A percentile compares a stretch with the other conserved stretches of the same genome.
Evolutionary conservation across 106 monocot species (phyloP).

Genomic region (Apostasia shenzhenica): DNA sequence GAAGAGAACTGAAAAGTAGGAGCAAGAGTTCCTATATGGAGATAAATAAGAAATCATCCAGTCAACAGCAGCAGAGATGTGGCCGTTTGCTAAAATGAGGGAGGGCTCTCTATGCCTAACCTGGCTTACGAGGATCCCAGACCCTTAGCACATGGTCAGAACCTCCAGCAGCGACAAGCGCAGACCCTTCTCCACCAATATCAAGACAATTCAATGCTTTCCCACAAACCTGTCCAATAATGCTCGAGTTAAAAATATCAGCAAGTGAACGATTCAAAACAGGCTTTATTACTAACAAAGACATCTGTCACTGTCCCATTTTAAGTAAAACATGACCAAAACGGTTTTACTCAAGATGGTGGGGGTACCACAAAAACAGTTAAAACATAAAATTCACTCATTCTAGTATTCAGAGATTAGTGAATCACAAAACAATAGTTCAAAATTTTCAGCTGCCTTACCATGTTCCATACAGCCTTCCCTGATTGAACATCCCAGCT

Average conservation of each 20-base stretch:
- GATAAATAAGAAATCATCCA: not conserved
- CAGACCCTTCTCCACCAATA: constrained; percentile 82
- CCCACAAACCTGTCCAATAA: constrained; percentile 43
- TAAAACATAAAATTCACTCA: not conserved
- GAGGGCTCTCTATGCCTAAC: constrained; percentile 15
- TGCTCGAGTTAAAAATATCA: too few species aligned
- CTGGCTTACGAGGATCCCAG: constrained; percentile 97
- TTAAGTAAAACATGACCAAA: too few species aligned
- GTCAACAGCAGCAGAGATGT: too few species aligned
- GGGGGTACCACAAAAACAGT: not conserved
- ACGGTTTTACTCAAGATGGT: not conserved
- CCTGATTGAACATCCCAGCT: constrained; percentile 62
- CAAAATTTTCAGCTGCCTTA: constrained; percentile 11
- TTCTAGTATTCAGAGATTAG: not conserved
- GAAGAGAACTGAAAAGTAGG: constrained; percentile 89
- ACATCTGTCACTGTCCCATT: too few species aligned
- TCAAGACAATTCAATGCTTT: constrained; percentile 93
- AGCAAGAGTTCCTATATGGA: constrained; percentile 50
- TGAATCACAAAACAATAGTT: not conserved
- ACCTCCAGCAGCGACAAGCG: constrained; percentile 85
- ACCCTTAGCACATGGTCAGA: constrained; percentile 86
- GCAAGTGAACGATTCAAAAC: too few species aligned
- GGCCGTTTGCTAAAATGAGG: too few species aligned
- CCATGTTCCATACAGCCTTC: constrained; percentile 46
- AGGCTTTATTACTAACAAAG: too few species aligned